These are phyloP conservation scores for Phialocephala subalpina DNA, from an alignment of 2,329 filamentous ascomycete species.

Conservation along the genomic window DNA sequence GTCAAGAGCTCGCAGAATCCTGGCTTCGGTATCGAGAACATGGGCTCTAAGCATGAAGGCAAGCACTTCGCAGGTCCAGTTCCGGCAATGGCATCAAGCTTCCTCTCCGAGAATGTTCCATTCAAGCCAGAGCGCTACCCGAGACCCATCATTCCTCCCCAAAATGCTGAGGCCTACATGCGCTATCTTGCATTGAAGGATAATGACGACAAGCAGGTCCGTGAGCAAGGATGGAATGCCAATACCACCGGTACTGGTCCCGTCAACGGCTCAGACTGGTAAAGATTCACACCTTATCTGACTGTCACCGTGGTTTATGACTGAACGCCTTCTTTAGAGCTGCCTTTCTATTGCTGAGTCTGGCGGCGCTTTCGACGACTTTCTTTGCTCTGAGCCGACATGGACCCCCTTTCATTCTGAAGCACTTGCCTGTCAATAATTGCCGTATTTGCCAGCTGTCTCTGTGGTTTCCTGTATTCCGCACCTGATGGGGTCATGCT, in stretches of 20 bases:
- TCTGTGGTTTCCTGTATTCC: not conserved
- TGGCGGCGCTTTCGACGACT: not conserved
- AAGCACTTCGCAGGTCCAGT: slow-evolving; percentile 11
- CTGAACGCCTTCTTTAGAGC: not conserved
- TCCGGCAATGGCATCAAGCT: slow-evolving; percentile 17
- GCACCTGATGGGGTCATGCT: not conserved
- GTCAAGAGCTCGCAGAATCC: slow-evolving; percentile 25
- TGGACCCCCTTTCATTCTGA: not conserved
- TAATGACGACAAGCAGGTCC: slow-evolving; percentile 30
- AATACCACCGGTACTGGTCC: slow-evolving; percentile 32
- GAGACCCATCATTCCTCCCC: slow-evolving; percentile 11
- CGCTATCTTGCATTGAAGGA: slow-evolving; percentile 36
- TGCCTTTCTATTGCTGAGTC: not conserved
- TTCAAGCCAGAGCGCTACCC: slow-evolving; percentile 22
- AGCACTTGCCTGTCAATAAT: not conserved
- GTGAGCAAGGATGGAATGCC: slow-evolving; percentile 31
- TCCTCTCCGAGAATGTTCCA: slow-evolving; percentile 34
- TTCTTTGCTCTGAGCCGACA: not conserved
- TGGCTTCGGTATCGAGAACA: slow-evolving; percentile 24
- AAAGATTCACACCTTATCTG: not conserved
- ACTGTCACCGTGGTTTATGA: not conserved
- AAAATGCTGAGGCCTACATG: slow-evolving; percentile 38
- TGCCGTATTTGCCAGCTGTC: not conserved
- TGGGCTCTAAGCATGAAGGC: slow-evolving; percentile 19
- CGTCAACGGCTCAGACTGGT: slow-evolving; percentile 23